These are phyloP conservation scores for Stereum hirsutum DNA, from an alignment of 1,284 basidiomycete genomes.

Conservation along the genomic window DNA sequence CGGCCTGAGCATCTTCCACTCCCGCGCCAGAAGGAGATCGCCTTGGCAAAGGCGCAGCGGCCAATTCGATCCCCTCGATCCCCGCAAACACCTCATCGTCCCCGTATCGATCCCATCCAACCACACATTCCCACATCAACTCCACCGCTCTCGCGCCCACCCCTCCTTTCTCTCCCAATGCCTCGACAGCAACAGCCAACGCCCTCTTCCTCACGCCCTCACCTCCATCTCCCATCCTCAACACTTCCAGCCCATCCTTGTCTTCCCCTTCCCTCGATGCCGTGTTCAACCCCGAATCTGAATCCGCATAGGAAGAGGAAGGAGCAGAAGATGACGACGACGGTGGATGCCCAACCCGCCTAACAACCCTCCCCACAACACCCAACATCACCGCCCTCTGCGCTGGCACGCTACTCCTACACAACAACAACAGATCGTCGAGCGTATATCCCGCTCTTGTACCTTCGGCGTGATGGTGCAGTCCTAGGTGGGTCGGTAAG, in stretches of 20 bases:
- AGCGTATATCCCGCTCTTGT: constrained; percentile 81
- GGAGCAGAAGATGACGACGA: too few species aligned
- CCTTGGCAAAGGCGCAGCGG: background rate
- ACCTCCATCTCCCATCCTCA: constrained; percentile 37
- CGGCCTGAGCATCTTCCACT: constrained; percentile 1
- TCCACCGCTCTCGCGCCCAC: constrained; percentile 61
- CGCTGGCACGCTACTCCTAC: constrained; percentile 74
- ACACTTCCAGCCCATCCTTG: constrained; percentile 22
- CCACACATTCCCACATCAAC: constrained; percentile 61
- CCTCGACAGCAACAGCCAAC: constrained; percentile 56
- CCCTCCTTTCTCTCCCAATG: constrained; percentile 56
- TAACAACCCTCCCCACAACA: constrained; percentile 56
- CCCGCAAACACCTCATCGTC: constrained; percentile 20
- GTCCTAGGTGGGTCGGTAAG: constrained; percentile 75
- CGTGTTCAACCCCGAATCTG: constrained; percentile 30
- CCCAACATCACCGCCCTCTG: constrained; percentile 81
- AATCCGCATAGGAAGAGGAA: too few species aligned
- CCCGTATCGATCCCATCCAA: constrained; percentile 58
- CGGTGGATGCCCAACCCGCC: too few species aligned
- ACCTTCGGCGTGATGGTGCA: constrained; percentile 87
- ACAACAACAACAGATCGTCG: constrained; percentile 78
- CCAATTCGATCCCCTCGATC: constrained; percentile 43
- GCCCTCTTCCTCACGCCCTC: constrained; percentile 43
- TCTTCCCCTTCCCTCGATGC: constrained; percentile 16
- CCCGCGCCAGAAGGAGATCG: constrained; percentile 6